A percentile compares a stretch with the other conserved stretches of the same genome.
phyloP scores from a whole-genome alignment of 805 yeast species.

The Vanderwaltozyma polyspora region DNA sequence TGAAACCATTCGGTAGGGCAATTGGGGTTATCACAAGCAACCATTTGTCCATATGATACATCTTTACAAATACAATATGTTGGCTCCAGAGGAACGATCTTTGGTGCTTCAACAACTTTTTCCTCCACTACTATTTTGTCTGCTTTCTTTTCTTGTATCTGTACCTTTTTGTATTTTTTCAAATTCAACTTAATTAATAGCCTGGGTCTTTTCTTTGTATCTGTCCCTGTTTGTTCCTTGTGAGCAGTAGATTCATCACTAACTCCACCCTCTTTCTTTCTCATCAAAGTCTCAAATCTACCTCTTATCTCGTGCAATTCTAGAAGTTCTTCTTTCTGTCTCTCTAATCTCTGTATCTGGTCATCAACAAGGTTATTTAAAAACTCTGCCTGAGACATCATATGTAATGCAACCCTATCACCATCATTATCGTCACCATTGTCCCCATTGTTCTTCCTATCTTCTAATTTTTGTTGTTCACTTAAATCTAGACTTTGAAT shows the following conservation, averaged over 20 bases:
- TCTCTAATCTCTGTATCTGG: slow-evolving; percentile 4
- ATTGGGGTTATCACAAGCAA: slow-evolving; percentile 74
- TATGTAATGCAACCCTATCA: slow-evolving; percentile 1
- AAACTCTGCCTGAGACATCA: slow-evolving; percentile 8
- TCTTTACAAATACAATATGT: slow-evolving; percentile 39
- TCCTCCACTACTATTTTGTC: slow-evolving; percentile 1
- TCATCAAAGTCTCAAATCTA: slow-evolving; percentile 2
- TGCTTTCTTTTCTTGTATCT: slow-evolving; percentile 3
- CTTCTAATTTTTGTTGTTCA: slow-evolving; percentile 4
- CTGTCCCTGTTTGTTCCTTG: neutral
- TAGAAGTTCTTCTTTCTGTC: slow-evolving; percentile 5
- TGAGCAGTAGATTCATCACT: neutral
- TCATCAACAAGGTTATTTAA: slow-evolving; percentile 8
- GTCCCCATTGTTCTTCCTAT: slow-evolving; percentile 1
- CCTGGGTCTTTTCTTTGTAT: neutral
- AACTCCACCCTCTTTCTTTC: no score
- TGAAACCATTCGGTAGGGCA: slow-evolving; percentile 77
- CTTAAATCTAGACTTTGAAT: slow-evolving; percentile 27
- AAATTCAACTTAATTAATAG: slow-evolving; percentile 3
- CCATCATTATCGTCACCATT: neutral
- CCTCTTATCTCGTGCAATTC: slow-evolving; percentile 4
- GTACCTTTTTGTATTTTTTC: slow-evolving; percentile 1
- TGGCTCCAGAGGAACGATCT: slow-evolving; percentile 2
- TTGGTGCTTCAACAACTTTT: no score
- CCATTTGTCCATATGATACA: slow-evolving; percentile 61